Evolutionary conservation across 2,329 filamentous ascomycete species (phyloP).

Genomic region (Fusarium sp.): DNA sequence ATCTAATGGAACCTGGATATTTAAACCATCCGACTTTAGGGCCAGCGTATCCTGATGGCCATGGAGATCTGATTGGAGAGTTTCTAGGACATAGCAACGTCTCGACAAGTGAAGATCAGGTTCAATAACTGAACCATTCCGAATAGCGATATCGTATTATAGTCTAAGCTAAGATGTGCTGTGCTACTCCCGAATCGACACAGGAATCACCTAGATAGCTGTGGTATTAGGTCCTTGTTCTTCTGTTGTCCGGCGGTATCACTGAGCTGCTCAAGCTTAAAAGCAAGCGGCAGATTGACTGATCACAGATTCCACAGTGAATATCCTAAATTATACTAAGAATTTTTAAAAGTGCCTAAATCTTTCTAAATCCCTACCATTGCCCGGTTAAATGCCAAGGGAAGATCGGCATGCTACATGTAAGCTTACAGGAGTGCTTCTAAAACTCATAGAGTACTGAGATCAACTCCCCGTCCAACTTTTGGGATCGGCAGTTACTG

Average conservation of each 20-base stretch:
- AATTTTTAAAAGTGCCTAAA: accelerated
- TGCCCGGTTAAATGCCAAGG: too few relatives aligned
- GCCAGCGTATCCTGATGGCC: neutral
- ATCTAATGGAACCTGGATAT: neutral
- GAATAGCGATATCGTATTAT: neutral
- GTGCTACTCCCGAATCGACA: neutral
- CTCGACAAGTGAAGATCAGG: neutral
- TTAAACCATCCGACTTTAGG: neutral
- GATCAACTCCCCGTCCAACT: neutral
- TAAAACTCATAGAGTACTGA: neutral
- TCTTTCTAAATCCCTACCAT: neutral
- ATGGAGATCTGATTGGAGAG: neutral
- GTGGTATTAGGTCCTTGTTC: neutral
- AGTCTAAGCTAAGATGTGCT: neutral
- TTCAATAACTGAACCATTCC: neutral
- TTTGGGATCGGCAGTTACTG: neutral
- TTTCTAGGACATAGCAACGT: neutral
- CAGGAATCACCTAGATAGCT: too few relatives aligned
- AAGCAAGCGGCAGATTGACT: neutral
- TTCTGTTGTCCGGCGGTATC: neutral
- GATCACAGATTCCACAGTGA: neutral
- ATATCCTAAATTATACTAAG: neutral
- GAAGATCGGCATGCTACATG: accelerated
- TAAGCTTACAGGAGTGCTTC: neutral
- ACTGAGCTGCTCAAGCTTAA: neutral